phyloP scores from a whole-genome alignment of 495 filamentous ascomycete species.

The Halenospora varia region DNA sequence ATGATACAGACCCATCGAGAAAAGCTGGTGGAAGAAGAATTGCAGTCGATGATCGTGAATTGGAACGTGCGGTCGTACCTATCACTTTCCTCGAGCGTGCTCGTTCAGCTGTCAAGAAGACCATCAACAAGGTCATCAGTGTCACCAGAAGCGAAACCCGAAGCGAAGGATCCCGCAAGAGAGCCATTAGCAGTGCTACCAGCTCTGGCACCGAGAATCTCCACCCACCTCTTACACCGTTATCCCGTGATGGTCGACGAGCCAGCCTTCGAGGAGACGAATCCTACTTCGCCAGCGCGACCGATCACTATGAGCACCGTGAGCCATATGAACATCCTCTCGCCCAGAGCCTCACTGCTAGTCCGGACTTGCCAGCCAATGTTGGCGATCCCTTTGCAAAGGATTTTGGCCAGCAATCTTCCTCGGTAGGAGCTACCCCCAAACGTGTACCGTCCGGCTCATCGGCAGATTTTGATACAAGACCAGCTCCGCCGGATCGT shows the following conservation, averaged over 20 bases:
- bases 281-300: constrained; percentile 47
- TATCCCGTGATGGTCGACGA: constrained; percentile 50
- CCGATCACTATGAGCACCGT: constrained; percentile 35
- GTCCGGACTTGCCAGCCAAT: constrained; percentile 52
- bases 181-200: constrained; percentile 55
- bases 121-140: constrained; percentile 56
- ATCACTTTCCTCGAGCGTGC: constrained; percentile 80
- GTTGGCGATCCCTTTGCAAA: constrained; percentile 33
- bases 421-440: constrained; percentile 32
- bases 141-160: constrained; percentile 46
- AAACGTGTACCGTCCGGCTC: constrained; percentile 38
- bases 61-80: constrained; percentile 85
- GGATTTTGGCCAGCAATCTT: constrained; percentile 33
- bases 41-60: constrained; percentile 84
- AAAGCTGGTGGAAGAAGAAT: constrained; percentile 85
- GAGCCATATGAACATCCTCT: constrained; percentile 55
- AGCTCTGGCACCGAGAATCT: constrained; percentile 41
- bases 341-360: constrained; percentile 76
- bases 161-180: constrained; percentile 47
- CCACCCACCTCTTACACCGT: constrained; percentile 28
- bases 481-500: constrained; percentile 46
- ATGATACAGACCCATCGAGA: constrained; percentile 83
- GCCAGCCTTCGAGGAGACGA: constrained; percentile 72
- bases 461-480: constrained; percentile 57
- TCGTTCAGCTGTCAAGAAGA: constrained; percentile 63